Conservation (phyloP, 208 protist species). For the Trypanosoma conorhini region DNA sequence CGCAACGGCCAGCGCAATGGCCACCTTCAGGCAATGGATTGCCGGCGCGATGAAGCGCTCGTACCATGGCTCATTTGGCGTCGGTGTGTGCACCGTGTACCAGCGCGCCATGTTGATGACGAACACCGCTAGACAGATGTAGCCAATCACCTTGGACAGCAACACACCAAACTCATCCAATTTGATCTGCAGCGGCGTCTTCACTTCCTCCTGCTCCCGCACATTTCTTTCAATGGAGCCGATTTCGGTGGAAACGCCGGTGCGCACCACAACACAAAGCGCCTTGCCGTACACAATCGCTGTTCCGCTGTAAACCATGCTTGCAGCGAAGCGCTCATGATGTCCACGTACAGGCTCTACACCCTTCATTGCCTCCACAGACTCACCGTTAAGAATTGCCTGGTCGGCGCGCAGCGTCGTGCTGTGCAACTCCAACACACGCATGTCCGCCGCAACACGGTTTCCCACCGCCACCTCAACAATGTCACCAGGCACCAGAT, state of each 20-base stretch:
- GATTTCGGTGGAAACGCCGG: constrained; percentile 93
- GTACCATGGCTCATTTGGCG: constrained; percentile 43
- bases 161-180: constrained; percentile 96
- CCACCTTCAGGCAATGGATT: constrained; percentile 96
- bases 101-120: constrained; percentile 89
- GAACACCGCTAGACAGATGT: constrained; percentile 91
- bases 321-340: constrained; percentile 65
- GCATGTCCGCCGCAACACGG: constrained; percentile 95
- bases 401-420: constrained; percentile 91
- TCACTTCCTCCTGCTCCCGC: constrained; percentile 81
- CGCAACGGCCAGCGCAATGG: constrained; percentile 97
- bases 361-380: constrained; percentile 73
- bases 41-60: constrained; percentile 62
- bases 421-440: constrained; percentile 84
- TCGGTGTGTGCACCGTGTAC: constrained; percentile 80
- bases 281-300: constrained; percentile 90
- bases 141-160: constrained; percentile 90
- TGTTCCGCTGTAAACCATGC: constrained; percentile 96
- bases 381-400: constrained; percentile 96
- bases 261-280: constrained; percentile 92
- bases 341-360: constrained; percentile 35
- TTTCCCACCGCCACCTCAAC: constrained; percentile 94
- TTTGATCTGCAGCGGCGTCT: constrained; percentile 95
- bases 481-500: constrained; percentile 96
- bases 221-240: constrained; percentile 93